Evolutionary conservation across 345 rosid genomes (phyloP).

Genomic region (Brassica incana): DNA sequence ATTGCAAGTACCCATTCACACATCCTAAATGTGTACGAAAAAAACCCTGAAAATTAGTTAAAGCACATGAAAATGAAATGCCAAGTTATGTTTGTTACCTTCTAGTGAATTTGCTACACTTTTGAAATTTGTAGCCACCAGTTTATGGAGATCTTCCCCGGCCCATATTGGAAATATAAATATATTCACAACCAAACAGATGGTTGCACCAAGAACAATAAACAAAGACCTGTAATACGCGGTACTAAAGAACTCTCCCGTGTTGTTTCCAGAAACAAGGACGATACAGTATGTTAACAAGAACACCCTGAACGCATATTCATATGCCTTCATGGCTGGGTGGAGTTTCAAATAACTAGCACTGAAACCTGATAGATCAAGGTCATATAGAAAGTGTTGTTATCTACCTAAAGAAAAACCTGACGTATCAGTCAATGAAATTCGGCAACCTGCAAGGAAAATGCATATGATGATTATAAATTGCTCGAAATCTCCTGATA

Average conservation of each 20-base stretch:
- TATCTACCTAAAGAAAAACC: neutral
- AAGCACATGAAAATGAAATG: neutral
- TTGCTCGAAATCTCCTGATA: conserved; percentile 51
- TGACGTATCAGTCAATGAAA: conserved; percentile 12
- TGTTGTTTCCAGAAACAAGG: conserved; percentile 61
- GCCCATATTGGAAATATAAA: conserved; percentile 81
- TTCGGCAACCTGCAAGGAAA: conserved; percentile 54
- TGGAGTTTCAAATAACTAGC: conserved; percentile 66
- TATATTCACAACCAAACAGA: conserved; percentile 58
- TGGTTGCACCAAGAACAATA: conserved; percentile 68
- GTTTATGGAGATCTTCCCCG: conserved; percentile 83
- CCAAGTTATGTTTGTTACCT: conserved; percentile 43
- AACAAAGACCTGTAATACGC: conserved; percentile 63
- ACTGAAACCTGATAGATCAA: conserved; percentile 49
- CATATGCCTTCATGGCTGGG: conserved; percentile 73
- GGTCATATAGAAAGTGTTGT: conserved; percentile 10
- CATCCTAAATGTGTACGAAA: conserved; percentile 48
- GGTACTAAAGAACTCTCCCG: conserved; percentile 51
- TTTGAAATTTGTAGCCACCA: conserved; percentile 71
- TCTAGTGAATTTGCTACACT: conserved; percentile 78
- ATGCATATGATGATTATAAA: conserved; percentile 54
- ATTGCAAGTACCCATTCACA: conserved; percentile 69
- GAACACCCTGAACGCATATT: conserved; percentile 77
- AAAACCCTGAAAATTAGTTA: neutral
- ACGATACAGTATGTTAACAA: conserved; percentile 83